A percentile compares a stretch with the other conserved stretches of the same genome.
Evolutionary conservation across 108 stramenopile species (phyloP).

Genomic region (Skeletonema menzelii): DNA sequence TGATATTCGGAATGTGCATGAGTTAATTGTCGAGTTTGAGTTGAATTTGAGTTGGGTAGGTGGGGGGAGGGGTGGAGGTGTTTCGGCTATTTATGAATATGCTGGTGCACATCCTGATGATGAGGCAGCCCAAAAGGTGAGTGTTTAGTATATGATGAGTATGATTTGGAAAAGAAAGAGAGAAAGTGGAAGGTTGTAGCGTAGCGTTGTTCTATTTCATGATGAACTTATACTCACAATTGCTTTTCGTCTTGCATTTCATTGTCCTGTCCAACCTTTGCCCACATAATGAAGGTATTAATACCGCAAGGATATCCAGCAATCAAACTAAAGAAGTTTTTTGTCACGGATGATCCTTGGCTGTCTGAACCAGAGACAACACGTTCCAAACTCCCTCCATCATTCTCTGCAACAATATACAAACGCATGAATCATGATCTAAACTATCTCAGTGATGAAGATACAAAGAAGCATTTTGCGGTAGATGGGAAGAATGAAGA

Average conservation of each 20-base stretch:
- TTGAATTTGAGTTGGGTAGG: conserved; percentile 29
- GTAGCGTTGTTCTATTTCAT: background rate
- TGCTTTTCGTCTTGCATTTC: background rate
- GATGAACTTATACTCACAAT: background rate
- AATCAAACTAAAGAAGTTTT: conserved; percentile 47
- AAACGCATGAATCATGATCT: conserved; percentile 36
- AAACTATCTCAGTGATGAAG: conserved; percentile 22
- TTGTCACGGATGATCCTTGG: conserved; percentile 39
- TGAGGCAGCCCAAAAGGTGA: conserved; percentile 22
- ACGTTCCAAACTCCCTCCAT: conserved; percentile 13
- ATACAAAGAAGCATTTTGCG: conserved; percentile 27
- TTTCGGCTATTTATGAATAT: conserved; percentile 27
- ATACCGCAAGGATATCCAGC: conserved; percentile 30
- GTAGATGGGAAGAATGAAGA: conserved; percentile 27
- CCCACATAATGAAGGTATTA: background rate
- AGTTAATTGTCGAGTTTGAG: conserved; percentile 34
- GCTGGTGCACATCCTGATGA: conserved; percentile 38
- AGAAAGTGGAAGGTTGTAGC: background rate
- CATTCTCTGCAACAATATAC: conserved; percentile 23
- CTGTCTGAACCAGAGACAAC: conserved; percentile 6
- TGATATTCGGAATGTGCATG: conserved; percentile 19
- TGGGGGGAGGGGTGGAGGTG: background rate
- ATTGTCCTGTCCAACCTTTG: no score
- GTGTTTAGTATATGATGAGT: background rate
- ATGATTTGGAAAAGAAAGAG: background rate